Base-by-base conservation (phyloP, 106 monocot genomes). In the Platanthera guangdongensis region DNA sequence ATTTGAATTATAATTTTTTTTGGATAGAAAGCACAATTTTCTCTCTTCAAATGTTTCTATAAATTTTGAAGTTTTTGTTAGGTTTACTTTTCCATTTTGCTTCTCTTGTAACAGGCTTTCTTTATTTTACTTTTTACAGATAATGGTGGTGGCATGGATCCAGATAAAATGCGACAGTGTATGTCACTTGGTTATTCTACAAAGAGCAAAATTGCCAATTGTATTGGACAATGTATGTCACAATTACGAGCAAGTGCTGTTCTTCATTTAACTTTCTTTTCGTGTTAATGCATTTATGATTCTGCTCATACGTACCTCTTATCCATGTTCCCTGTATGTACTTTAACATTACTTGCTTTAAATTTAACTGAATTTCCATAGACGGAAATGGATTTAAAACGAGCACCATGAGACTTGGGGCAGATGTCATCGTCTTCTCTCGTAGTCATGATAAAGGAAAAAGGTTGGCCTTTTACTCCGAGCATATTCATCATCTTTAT, bases 321-420 rank as follows among this genome's bases (percentile, higher is more conserved):
- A 65, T 70, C 5, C 47, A n/a, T n/a, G 47, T 70, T 4, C 47
- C 5, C 15, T 70, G 12, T 30, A 4, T 65, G 9, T 5, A 11
- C 4, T 32, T 65, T 32, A 19, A 30, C 11, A 12, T 32, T 28
- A 28, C 30, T 4, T 30, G 10, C 0, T 80, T 45, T 10, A 57
- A 65, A 65, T 39, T 60, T 65, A 65, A 65, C 11, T 65, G 32
- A 30, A 11, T 13, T 32, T 49, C 81, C 7, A 77, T 65, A 95
- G 95, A 95, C 83, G 95, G 95, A 76, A 95, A 95, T 86, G 95
- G 95, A 53, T 95, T 95, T 80, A 95, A 95, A 72, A 95, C 95
- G 19, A 92, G 95, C 76, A 95, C 95, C 18, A 95, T 95, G 95
- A 89, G 95, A 80, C 87, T 95, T 71, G 95, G 95, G 12, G 95